Percentiles rank a stretch among this genome's conserved stretches.
Conservation (phyloP, 768 basidiomycete genomes). For the Hirschioporus abietinus region DNA sequence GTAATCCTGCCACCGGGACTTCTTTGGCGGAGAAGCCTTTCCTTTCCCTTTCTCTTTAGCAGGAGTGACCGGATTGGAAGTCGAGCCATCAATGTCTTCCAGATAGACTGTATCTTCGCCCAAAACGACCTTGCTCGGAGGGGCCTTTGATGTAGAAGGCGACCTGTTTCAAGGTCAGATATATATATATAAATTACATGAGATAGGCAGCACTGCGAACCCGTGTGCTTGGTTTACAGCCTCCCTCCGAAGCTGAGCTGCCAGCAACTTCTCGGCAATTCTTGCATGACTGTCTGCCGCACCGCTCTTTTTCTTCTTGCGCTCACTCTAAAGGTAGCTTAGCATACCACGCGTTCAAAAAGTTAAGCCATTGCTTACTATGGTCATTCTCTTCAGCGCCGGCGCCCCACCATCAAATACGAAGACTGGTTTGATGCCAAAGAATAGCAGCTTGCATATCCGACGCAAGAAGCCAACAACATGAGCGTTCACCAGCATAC, state of each 20-base stretch:
- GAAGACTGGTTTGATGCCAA: slow-evolving; percentile 97
- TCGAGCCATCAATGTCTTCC: slow-evolving; percentile 64
- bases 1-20: slow-evolving; percentile 63
- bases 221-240: slow-evolving; percentile 63
- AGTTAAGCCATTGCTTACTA: slow-evolving; percentile 50
- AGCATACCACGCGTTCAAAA: not conserved
- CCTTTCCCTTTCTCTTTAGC: slow-evolving; percentile 26
- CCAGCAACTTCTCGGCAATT: slow-evolving; percentile 86
- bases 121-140: slow-evolving; percentile 44
- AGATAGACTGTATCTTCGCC: slow-evolving; percentile 79
- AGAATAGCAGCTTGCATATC: slow-evolving; percentile 91
- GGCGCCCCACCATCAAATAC: slow-evolving; percentile 99
- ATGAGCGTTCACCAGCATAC: slow-evolving; percentile 86
- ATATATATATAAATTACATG: slow-evolving; percentile 7
- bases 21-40: slow-evolving; percentile 46
- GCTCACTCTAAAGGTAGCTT: slow-evolving; percentile 53
- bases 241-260: slow-evolving; percentile 88
- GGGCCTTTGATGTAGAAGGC: slow-evolving; percentile 32
- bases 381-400: slow-evolving; percentile 78
- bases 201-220: slow-evolving; percentile 15
- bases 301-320: slow-evolving; percentile 87
- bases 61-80: slow-evolving; percentile 48
- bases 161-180: slow-evolving; percentile 11
- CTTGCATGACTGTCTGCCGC: slow-evolving; percentile 82
- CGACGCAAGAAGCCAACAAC: slow-evolving; percentile 86